These are phyloP conservation scores for Trametes villosa DNA, from an alignment of 768 basidiomycete genomes.

Conservation along the genomic window DNA sequence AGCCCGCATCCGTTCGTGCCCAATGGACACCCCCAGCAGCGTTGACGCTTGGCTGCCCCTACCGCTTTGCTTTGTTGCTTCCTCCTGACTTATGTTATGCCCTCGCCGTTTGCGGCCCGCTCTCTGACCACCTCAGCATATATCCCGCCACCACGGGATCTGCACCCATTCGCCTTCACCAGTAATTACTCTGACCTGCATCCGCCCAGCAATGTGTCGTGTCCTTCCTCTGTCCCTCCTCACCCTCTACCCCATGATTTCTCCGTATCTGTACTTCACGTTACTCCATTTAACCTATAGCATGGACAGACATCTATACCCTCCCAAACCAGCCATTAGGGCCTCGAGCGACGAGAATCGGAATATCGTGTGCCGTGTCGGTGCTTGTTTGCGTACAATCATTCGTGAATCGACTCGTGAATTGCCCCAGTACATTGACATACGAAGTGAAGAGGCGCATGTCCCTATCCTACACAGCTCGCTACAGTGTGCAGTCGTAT, in stretches of 20 bases:
- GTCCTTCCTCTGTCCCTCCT: not conserved
- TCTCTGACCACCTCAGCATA: conserved; percentile 7
- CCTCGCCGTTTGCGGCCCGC: conserved; percentile 17
- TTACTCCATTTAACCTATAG: conserved; percentile 28
- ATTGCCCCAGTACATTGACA: not conserved
- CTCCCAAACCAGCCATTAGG: conserved; percentile 25
- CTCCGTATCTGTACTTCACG: conserved; percentile 31
- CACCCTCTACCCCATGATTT: conserved; percentile 10
- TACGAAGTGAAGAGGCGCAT: not conserved
- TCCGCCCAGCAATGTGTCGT: not conserved
- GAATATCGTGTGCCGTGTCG: conserved; percentile 7
- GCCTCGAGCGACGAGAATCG: conserved; percentile 21
- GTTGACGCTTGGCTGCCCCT: conserved; percentile 22
- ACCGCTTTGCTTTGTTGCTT: conserved; percentile 1
- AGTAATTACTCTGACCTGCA: conserved; percentile 13
- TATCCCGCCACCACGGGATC: too few relatives aligned
- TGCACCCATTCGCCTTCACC: conserved; percentile 12
- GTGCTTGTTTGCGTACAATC: not conserved
- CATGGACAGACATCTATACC: conserved; percentile 31
- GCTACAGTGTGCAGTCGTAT: not conserved
- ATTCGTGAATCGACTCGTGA: too few relatives aligned
- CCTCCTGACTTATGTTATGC: conserved; percentile 6
- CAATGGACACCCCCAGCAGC: conserved; percentile 33
- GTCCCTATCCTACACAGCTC: conserved; percentile 12
- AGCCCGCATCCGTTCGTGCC: conserved; percentile 29